A percentile compares a stretch with the other conserved stretches of the same genome.
These are phyloP conservation scores for Cyberlindnera suaveolens DNA, from an alignment of 805 yeast genomes.

Conservation along the genomic window DNA sequence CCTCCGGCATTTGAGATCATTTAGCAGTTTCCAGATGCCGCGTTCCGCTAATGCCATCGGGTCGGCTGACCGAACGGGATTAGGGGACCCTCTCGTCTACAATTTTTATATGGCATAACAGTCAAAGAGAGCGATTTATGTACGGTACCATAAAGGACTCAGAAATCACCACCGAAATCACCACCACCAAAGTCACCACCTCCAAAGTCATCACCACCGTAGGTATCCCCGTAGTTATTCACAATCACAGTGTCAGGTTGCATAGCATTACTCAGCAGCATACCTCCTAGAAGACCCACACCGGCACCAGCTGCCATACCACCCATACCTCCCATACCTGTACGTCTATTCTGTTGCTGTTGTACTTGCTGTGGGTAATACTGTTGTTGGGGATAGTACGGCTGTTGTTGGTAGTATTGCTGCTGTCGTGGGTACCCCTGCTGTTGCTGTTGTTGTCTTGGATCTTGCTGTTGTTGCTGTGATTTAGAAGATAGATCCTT, in stretches of 20 bases:
- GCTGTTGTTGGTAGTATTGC: conserved; percentile 19
- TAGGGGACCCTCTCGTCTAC: too few relatives aligned
- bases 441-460: not conserved
- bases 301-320: conserved; percentile 23
- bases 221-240: conserved; percentile 13
- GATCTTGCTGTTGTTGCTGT: conserved; percentile 3
- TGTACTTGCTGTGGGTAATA: conserved; percentile 13
- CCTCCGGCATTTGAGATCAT: too few relatives aligned
- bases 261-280: conserved; percentile 25
- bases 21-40: too few relatives aligned
- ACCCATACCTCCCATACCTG: conserved; percentile 25
- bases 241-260: conserved; percentile 18
- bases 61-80: too few relatives aligned
- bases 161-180: conserved; percentile 16
- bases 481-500: conserved; percentile 1
- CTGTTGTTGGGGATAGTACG: conserved; percentile 28
- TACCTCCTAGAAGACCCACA: conserved; percentile 26
- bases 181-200: conserved; percentile 36
- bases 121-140: too few relatives aligned
- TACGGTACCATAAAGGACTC: not conserved
- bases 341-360: conserved; percentile 25
- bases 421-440: conserved; percentile 23
- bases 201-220: conserved; percentile 21
- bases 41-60: too few relatives aligned
- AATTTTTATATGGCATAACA: too few relatives aligned